Evolutionary conservation across 768 basidiomycete species (phyloP).

Genomic region (Phaeotremella skinneri): DNA sequence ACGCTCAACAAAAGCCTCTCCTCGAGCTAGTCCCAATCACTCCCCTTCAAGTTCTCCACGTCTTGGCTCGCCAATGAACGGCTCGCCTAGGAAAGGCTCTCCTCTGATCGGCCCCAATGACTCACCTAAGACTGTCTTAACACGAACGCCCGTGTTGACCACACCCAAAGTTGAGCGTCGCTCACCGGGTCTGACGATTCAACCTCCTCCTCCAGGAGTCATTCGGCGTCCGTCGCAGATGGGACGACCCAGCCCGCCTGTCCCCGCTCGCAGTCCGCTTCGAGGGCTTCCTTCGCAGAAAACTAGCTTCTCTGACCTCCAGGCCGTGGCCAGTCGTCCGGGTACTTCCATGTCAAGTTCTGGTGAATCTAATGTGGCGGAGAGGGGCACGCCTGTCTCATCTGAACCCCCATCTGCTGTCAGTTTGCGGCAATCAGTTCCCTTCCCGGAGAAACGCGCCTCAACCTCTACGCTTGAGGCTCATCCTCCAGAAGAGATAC

Average conservation of each 20-base stretch:
- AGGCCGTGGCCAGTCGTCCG: neutral
- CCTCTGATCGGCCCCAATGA: neutral
- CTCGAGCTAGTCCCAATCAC: neutral
- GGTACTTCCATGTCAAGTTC: constrained; percentile 12
- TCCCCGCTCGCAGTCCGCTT: constrained; percentile 40
- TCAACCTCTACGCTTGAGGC: neutral
- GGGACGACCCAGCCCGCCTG: constrained; percentile 35
- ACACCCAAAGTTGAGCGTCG: constrained; percentile 5
- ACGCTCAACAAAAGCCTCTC: neutral
- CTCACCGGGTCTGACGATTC: constrained; percentile 14
- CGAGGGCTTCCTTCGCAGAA: constrained; percentile 7
- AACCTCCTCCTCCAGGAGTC: constrained; percentile 3
- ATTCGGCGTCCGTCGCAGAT: constrained; percentile 5
- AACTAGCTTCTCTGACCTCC: neutral
- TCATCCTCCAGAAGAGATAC: constrained; percentile 19
- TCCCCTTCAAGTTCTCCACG: constrained; percentile 1
- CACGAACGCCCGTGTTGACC: constrained; percentile 1
- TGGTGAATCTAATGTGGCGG: constrained; percentile 15
- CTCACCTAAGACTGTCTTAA: neutral
- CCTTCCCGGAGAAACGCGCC: neutral
- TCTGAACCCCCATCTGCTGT: constrained; percentile 1
- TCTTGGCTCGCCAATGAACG: constrained; percentile 5
- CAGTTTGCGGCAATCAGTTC: neutral
- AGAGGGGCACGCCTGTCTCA: constrained; percentile 13
- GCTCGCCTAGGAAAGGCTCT: constrained; percentile 20